phyloP scores from a whole-genome alignment of 163 green algal species.

The Volvox carteri region DNA sequence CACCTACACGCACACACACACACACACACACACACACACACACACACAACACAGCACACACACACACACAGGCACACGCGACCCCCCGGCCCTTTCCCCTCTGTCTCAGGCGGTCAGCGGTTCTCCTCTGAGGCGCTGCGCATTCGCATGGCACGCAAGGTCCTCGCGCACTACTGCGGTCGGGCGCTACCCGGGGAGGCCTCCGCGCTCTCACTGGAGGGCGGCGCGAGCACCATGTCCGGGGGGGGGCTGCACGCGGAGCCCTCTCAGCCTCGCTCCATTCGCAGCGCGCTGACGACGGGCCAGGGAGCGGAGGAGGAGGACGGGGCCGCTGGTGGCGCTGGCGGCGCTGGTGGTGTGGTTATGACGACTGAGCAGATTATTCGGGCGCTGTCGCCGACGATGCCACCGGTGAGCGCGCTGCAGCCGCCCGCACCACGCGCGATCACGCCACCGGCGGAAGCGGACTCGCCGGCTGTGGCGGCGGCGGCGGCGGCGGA shows the following conservation, averaged over 20 bases:
- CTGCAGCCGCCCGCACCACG: not conserved
- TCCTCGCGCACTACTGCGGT: constrained; percentile 59
- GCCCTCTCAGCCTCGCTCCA: not conserved
- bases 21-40: no score
- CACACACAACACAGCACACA: no score
- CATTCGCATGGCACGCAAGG: constrained; percentile 69
- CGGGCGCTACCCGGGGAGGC: not conserved
- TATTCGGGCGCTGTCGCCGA: constrained; percentile 12
- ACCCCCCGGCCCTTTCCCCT: no score
- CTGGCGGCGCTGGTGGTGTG: not conserved
- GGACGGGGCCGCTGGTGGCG: not conserved
- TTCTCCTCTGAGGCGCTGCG: constrained; percentile 67
- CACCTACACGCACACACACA: no score
- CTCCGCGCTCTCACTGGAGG: not conserved
- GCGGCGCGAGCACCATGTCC: not conserved
- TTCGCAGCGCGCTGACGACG: not conserved
- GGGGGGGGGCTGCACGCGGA: not conserved
- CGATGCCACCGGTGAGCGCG: not conserved
- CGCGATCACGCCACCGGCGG: constrained; percentile 16
- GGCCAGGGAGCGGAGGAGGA: not conserved
- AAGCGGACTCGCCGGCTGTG: not conserved
- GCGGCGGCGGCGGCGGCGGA: not conserved
- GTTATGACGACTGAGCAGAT: not conserved
- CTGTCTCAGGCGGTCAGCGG: constrained; percentile 59
- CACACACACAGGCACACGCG: no score